Conservation (phyloP, 805 yeast genomes). For the Hanseniaspora osmophila region DNA sequence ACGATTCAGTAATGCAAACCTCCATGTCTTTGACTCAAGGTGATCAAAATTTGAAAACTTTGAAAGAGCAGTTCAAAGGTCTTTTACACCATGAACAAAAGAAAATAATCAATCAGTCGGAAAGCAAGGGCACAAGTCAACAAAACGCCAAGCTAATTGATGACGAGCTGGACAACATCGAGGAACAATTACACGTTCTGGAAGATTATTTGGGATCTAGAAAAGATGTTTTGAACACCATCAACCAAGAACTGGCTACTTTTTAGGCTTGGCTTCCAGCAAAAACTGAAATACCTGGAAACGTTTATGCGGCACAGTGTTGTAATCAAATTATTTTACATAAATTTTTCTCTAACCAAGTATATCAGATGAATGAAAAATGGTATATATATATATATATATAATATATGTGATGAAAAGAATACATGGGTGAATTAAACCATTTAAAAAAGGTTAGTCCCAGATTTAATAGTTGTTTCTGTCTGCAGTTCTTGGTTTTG, state of each 20-base stretch:
- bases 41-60: constrained; percentile 19
- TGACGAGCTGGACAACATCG: constrained; percentile 54
- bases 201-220: constrained; percentile 53
- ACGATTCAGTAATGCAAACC: constrained; percentile 11
- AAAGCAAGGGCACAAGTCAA: constrained; percentile 5
- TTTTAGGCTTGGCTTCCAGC: neutral
- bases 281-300: neutral
- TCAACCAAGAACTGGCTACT: constrained; percentile 15
- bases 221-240: constrained; percentile 40
- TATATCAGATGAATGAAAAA: neutral
- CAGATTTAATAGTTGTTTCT: constrained; percentile 27
- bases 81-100: constrained; percentile 63
- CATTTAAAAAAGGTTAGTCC: too few relatives aligned
- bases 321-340: neutral
- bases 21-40: constrained; percentile 13
- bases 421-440: neutral
- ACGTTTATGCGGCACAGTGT: neutral
- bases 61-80: constrained; percentile 63
- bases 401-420: neutral
- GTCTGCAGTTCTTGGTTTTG: constrained; percentile 94
- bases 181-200: constrained; percentile 59
- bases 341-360: neutral
- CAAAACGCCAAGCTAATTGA: constrained; percentile 35
- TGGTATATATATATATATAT: too few relatives aligned
- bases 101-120: constrained; percentile 30